phyloP scores from a whole-genome alignment of 139 green algal genomes.

The Chlorella ohadii region DNA sequence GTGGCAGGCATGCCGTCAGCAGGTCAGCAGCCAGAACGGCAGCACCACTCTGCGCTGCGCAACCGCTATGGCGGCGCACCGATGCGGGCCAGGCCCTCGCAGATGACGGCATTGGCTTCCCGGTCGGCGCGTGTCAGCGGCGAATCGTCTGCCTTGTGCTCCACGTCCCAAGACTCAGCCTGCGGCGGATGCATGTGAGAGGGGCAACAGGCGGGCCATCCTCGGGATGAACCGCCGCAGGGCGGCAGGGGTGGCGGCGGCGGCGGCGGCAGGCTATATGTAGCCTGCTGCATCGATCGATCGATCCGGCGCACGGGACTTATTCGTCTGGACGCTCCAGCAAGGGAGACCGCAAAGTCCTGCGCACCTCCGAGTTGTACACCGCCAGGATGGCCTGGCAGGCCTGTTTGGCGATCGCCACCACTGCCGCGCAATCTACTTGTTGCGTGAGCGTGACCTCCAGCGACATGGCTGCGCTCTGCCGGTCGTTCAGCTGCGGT shows the following conservation, averaged over 20 bases:
- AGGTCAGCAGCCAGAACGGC: too few relatives aligned
- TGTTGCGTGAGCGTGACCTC: not conserved
- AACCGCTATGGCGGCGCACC: too few relatives aligned
- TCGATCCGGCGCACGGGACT: not conserved
- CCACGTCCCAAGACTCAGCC: conserved; percentile 68
- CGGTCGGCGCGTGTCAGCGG: conserved; percentile 83
- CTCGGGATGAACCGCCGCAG: not conserved
- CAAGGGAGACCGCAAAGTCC: not conserved
- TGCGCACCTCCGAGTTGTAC: conserved; percentile 73
- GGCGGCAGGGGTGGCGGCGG: too few relatives aligned
- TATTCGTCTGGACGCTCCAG: not conserved
- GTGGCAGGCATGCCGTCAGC: not conserved
- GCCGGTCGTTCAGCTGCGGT: too few relatives aligned
- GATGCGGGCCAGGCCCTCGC: conserved; percentile 54
- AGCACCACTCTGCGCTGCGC: too few relatives aligned
- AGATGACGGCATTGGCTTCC: conserved; percentile 83
- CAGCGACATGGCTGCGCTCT: conserved; percentile 6
- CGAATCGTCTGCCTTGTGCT: conserved; percentile 78
- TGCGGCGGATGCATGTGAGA: not conserved
- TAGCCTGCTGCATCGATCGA: too few relatives aligned
- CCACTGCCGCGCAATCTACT: conserved; percentile 50
- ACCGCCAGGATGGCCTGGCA: conserved; percentile 77
- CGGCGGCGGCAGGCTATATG: too few relatives aligned
- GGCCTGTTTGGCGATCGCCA: conserved; percentile 70
- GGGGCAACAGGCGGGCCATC: not conserved